Evolutionary conservation across 2,329 filamentous ascomycete genomes (phyloP).

Genomic region (Colletotrichum sp.): DNA sequence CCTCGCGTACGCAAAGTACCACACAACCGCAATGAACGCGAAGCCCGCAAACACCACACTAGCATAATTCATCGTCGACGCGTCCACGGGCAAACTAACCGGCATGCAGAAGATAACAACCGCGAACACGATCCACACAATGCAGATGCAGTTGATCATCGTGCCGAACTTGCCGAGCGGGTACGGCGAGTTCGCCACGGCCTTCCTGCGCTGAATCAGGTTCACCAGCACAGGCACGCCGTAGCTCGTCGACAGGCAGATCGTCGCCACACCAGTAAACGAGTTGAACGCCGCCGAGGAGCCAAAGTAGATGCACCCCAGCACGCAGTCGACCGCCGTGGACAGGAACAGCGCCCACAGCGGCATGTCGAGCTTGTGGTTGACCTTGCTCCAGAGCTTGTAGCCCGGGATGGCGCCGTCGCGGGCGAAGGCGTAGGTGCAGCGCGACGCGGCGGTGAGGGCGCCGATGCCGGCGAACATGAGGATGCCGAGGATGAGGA

Average conservation of each 20-base stretch:
- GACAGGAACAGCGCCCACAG: conserved; percentile 73
- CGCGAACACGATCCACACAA: conserved; percentile 74
- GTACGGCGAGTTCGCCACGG: conserved; percentile 69
- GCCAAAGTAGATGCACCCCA: conserved; percentile 82
- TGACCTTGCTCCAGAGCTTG: conserved; percentile 68
- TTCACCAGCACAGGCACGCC: conserved; percentile 77
- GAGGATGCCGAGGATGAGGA: conserved; percentile 77
- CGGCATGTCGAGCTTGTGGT: conserved; percentile 71
- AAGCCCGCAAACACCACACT: conserved; percentile 70
- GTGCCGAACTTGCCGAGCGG: conserved; percentile 73
- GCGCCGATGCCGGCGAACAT: conserved; percentile 80
- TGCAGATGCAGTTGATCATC: conserved; percentile 69
- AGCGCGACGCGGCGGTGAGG: conserved; percentile 75
- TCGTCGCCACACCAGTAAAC: conserved; percentile 81
- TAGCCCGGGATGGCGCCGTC: conserved; percentile 78
- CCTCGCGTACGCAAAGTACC: conserved; percentile 68
- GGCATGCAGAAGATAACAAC: conserved; percentile 81
- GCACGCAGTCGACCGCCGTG: conserved; percentile 69
- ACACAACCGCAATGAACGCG: conserved; percentile 61
- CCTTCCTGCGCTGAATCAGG: conserved; percentile 68
- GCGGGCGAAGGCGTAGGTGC: conserved; percentile 78
- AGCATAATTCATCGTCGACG: conserved; percentile 69
- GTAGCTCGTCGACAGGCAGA: conserved; percentile 78
- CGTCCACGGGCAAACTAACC: conserved; percentile 60
- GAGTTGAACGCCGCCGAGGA: conserved; percentile 79